Base-by-base conservation (phyloP, 2,329 filamentous ascomycete species). In the Ceratocystis cubensis region DNA sequence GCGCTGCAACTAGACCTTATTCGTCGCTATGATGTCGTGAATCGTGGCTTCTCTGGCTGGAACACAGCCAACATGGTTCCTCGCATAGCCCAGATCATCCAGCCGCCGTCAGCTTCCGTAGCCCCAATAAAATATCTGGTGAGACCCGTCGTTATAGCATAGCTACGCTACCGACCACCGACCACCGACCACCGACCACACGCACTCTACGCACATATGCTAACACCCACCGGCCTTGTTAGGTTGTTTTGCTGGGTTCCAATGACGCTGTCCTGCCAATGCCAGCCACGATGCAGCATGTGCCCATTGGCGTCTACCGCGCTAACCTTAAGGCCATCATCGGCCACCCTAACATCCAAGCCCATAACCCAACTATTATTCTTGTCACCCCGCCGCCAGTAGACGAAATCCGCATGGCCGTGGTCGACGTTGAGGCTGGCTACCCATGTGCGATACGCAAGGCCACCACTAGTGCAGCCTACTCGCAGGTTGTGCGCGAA, bases 21-120 rank as follows among this genome's bases (percentile, higher is more conserved):
- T 63, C 85, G 93, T 67, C 84, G 86, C 45, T 80, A 94, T 15
- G 94, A 97, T 76, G 84, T 97, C 61, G 78, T 97, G 71, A 96
- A 96, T 75, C 84, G 91, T 57, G 94, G 94, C 4, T 85, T 95
- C 69, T 88, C 84, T 71, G 93, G 93, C 10, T 96, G 93, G 79
- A 96, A 87, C 72, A 91, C 91, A 1, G 80, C 81, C 45, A 86
- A 96, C 74, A 87, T 86, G 10, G 75, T 96, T 67, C 78, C 83
- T 67, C 80, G 88, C 53, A 78, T 96, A 4, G 81, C 87, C 0
- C 77, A 84, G 53, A 82, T 94, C 70, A 84, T 96, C 70, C 87
- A 89, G 1, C 77, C 83, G n/a, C 84, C 85, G 0, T 78, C 81
- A 1, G 75, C 80, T 28, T 74, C 76, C 1, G 82, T 81, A 33